phyloP scores from a whole-genome alignment of 1,284 basidiomycete genomes.

The Xerocomus amazonicus region DNA sequence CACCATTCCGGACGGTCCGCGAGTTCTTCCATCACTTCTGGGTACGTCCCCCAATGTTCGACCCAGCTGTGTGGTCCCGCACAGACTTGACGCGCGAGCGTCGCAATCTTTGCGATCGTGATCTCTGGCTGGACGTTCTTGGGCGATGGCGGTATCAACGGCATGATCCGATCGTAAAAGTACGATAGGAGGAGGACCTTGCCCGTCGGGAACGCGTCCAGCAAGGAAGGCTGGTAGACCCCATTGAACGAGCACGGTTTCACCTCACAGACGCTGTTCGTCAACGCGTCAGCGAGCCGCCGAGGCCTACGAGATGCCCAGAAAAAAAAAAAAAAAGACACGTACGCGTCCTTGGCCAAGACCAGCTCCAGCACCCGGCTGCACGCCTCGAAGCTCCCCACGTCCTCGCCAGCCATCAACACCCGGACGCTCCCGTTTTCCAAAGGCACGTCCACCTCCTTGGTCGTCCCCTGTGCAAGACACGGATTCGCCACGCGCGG shows the following conservation, averaged over 20 bases:
- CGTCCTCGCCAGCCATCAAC: constrained; percentile 76
- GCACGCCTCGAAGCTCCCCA: constrained; percentile 86
- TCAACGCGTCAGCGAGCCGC: background rate
- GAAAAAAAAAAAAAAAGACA: constrained; percentile 22
- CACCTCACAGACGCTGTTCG: constrained; percentile 71
- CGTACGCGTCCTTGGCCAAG: constrained; percentile 93
- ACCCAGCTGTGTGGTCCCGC: constrained; percentile 63
- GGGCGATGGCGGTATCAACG: constrained; percentile 54
- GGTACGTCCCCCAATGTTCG: constrained; percentile 49
- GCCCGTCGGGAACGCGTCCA: constrained; percentile 82
- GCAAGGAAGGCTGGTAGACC: constrained; percentile 94
- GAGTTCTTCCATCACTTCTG: constrained; percentile 69
- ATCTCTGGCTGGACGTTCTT: constrained; percentile 33
- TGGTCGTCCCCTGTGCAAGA: constrained; percentile 64
- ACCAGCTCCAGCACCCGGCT: constrained; percentile 84
- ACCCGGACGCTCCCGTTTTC: constrained; percentile 60
- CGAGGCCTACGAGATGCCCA: too few species aligned
- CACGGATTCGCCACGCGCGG: constrained; percentile 67
- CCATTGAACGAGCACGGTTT: constrained; percentile 97
- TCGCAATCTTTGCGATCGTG: constrained; percentile 60
- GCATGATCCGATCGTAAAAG: constrained; percentile 92
- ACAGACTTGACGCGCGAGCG: constrained; percentile 72
- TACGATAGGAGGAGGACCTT: constrained; percentile 88
- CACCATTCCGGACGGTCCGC: constrained; percentile 89
- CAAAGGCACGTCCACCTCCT: constrained; percentile 68